Percentiles rank a stretch among this genome's conserved stretches.
These are phyloP conservation scores for Urtica urens DNA, from an alignment of 306 rosid species.

Conservation along the genomic window DNA sequence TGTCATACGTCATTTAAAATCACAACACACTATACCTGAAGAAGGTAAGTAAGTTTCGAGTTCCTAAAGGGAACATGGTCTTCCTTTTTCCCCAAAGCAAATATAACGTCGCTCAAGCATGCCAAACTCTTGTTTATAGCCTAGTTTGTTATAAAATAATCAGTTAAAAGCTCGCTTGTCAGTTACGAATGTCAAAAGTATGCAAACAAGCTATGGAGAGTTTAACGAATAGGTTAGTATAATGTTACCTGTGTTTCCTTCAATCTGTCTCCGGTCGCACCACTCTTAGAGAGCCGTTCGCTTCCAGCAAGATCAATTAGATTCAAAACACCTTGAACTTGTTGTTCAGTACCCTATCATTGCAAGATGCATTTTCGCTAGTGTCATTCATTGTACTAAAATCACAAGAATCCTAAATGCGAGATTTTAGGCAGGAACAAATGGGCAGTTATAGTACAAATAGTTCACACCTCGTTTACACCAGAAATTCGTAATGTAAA, in stretches of 20 bases:
- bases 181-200: background rate
- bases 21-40: slow-evolving; percentile 55
- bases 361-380: too few species aligned
- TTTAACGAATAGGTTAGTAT: background rate
- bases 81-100: slow-evolving; percentile 86
- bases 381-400: too few species aligned
- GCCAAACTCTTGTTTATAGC: slow-evolving; percentile 93
- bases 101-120: slow-evolving; percentile 73
- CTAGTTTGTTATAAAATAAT: slow-evolving; percentile 31
- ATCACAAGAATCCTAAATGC: too few species aligned
- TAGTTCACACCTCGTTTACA: slow-evolving; percentile 69
- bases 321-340: slow-evolving; percentile 88
- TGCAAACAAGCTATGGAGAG: background rate
- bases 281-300: slow-evolving; percentile 86
- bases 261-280: slow-evolving; percentile 88
- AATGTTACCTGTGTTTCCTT: slow-evolving; percentile 93
- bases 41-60: slow-evolving; percentile 85
- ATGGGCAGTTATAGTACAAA: too few species aligned
- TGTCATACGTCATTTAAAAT: too few species aligned
- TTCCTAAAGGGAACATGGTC: slow-evolving; percentile 90
- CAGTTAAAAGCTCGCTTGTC: slow-evolving; percentile 5
- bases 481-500: slow-evolving; percentile 89
- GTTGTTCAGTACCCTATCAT: slow-evolving; percentile 85
- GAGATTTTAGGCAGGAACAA: too few species aligned
- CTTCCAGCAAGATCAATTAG: slow-evolving; percentile 95